phyloP scores from a whole-genome alignment of 106 monocot species.

The Acorus gramineus region DNA sequence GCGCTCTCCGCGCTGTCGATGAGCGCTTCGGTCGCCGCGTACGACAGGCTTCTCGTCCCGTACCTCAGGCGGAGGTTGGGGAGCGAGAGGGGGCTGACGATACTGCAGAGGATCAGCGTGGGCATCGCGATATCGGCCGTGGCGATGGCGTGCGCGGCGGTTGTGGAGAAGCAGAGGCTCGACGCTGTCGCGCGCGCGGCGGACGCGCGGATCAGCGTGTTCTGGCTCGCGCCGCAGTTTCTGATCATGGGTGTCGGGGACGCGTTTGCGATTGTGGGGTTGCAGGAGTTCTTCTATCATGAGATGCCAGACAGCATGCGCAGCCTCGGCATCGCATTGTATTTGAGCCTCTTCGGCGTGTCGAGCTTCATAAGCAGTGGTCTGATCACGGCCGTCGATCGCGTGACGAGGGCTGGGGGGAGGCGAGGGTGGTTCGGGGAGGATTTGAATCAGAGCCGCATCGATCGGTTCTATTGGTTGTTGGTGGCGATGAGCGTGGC shows the following conservation, averaged over 20 bases:
- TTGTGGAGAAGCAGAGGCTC: conserved; percentile 28
- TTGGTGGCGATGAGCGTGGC: conserved; percentile 17
- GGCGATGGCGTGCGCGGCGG: conserved; percentile 34
- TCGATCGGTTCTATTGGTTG: conserved; percentile 50
- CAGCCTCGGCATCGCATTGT: conserved; percentile 69
- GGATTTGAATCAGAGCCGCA: conserved; percentile 37
- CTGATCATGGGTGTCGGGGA: conserved; percentile 60
- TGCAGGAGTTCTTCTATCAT: conserved; percentile 83
- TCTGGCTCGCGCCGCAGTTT: conserved; percentile 75
- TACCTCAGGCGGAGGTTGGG: conserved; percentile 30
- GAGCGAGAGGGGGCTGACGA: conserved; percentile 48
- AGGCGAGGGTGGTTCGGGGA: conserved; percentile 45
- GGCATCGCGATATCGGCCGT: conserved; percentile 36
- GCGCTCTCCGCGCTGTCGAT: conserved; percentile 47
- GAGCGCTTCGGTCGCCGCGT: conserved; percentile 40
- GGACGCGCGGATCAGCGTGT: conserved; percentile 30
- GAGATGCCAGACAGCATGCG: conserved; percentile 77
- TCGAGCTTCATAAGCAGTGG: conserved; percentile 51
- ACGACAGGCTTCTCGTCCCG: conserved; percentile 63
- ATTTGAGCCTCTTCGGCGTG: conserved; percentile 53
- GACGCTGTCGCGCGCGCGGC: background rate
- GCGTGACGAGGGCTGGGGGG: conserved; percentile 14
- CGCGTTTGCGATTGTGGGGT: conserved; percentile 54
- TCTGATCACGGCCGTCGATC: conserved; percentile 43
- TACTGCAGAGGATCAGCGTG: conserved; percentile 57